Evolutionary conservation across 2,329 filamentous ascomycete genomes (phyloP).

Genomic region (Cladosporium cucumerinum): DNA sequence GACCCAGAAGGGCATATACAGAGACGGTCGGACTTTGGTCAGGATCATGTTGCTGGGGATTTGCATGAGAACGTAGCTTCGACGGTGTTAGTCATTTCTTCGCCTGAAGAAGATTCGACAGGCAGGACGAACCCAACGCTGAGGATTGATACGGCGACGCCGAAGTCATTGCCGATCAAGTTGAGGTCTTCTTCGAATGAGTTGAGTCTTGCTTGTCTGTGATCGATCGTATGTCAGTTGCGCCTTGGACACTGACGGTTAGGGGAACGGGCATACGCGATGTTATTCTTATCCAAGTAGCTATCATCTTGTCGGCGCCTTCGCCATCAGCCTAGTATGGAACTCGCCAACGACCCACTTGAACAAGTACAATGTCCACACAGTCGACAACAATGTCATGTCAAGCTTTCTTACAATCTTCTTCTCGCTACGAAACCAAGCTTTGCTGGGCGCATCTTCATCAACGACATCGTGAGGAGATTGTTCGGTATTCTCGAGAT

Average conservation of each 20-base stretch:
- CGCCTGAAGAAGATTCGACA: too few species aligned
- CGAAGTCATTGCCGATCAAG: constrained; percentile 57
- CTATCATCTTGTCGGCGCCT: constrained; percentile 13
- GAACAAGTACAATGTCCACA: constrained; percentile 5
- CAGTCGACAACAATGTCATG: constrained; percentile 3
- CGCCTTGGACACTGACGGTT: neutral
- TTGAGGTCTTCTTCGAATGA: constrained; percentile 52
- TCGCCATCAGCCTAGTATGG: neutral
- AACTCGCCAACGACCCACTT: neutral
- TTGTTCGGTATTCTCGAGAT: neutral
- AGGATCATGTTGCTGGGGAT: constrained; percentile 45
- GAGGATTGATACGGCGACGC: constrained; percentile 51
- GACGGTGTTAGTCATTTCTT: neutral
- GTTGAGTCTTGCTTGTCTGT: constrained; percentile 23
- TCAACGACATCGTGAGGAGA: neutral
- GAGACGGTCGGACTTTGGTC: constrained; percentile 41
- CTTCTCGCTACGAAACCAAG: constrained; percentile 1
- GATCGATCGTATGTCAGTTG: neutral
- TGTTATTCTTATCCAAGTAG: constrained; percentile 26
- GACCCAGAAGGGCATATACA: constrained; percentile 38
- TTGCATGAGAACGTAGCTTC: constrained; percentile 42
- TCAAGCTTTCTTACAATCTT: constrained; percentile 8
- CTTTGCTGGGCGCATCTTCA: neutral
- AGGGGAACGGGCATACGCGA: neutral
- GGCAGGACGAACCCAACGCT: constrained; percentile 19